These are phyloP conservation scores for Cyclotella atomus DNA, from an alignment of 108 stramenopile genomes.

Conservation along the genomic window DNA sequence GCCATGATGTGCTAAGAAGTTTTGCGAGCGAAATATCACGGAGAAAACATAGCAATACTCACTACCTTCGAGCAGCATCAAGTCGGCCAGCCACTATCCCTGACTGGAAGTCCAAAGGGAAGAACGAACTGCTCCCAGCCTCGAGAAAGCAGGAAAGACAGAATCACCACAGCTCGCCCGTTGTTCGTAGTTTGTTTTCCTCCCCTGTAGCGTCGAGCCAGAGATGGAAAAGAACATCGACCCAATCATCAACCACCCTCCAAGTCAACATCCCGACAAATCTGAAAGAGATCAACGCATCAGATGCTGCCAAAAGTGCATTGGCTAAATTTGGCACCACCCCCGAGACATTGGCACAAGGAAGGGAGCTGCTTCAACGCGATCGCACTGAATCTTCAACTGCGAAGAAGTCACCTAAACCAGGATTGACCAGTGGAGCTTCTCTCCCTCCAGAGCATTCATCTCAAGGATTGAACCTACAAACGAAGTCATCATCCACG, in stretches of 20 bases:
- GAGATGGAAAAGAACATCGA: constrained; percentile 28
- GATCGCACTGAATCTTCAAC: constrained; percentile 31
- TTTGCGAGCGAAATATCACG: no score
- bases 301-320: constrained; percentile 60
- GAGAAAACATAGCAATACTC: no score
- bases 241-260: constrained; percentile 9
- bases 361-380: constrained; percentile 44
- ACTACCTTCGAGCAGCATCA: no score
- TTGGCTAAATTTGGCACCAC: constrained; percentile 75
- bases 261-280: constrained; percentile 50
- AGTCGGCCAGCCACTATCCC: constrained; percentile 27
- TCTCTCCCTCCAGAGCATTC: constrained; percentile 16
- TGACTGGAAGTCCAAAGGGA: constrained; percentile 50
- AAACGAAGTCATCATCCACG: no score
- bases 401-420: background rate
- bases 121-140: constrained; percentile 37
- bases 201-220: constrained; percentile 40
- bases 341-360: constrained; percentile 66
- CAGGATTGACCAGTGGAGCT: constrained; percentile 8
- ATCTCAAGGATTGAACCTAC: background rate
- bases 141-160: constrained; percentile 13
- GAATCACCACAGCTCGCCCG: constrained; percentile 11
- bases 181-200: constrained; percentile 49
- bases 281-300: constrained; percentile 55
- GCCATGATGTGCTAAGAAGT: constrained; percentile 17